These are phyloP conservation scores for Artomyces pyxidatus DNA, from an alignment of 768 basidiomycete genomes.

Conservation along the genomic window DNA sequence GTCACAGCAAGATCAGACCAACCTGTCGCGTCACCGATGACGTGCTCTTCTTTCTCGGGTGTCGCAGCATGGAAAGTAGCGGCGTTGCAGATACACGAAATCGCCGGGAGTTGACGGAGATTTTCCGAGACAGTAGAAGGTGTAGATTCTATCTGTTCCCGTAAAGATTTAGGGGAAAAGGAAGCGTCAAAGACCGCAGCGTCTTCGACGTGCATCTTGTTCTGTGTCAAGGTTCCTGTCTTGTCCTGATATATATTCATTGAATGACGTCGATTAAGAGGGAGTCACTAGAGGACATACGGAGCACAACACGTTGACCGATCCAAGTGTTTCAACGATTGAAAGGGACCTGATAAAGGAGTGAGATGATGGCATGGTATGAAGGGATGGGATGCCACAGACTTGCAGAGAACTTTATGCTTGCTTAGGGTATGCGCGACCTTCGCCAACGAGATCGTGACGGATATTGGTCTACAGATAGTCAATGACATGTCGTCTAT, in stretches of 20 bases:
- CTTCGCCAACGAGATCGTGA: slow-evolving; percentile 45
- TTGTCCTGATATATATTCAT: slow-evolving; percentile 36
- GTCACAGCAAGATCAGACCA: background rate
- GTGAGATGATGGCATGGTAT: background rate
- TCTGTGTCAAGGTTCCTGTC: slow-evolving; percentile 54
- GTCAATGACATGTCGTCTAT: background rate
- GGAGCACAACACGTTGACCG: slow-evolving; percentile 44
- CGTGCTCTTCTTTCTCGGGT: slow-evolving; percentile 20
- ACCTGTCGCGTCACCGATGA: slow-evolving; percentile 54
- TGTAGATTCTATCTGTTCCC: slow-evolving; percentile 1
- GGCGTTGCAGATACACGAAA: slow-evolving; percentile 45
- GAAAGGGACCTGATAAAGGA: slow-evolving; percentile 32
- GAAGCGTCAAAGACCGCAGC: slow-evolving; percentile 30
- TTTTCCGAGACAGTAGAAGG: slow-evolving; percentile 9
- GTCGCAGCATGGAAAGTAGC: slow-evolving; percentile 33
- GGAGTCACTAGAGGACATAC: too few species aligned
- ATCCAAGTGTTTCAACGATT: slow-evolving; percentile 61
- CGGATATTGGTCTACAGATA: slow-evolving; percentile 34
- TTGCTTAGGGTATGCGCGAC: slow-evolving; percentile 40
- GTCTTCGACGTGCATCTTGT: slow-evolving; percentile 49
- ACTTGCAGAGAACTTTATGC: slow-evolving; percentile 43
- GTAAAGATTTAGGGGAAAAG: slow-evolving; percentile 13
- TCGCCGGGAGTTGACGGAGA: slow-evolving; percentile 23
- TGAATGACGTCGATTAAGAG: too few species aligned
- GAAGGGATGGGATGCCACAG: background rate